Conservation (phyloP, 1,139 yeast species). For the Casaregolazyma lundiana region DNA sequence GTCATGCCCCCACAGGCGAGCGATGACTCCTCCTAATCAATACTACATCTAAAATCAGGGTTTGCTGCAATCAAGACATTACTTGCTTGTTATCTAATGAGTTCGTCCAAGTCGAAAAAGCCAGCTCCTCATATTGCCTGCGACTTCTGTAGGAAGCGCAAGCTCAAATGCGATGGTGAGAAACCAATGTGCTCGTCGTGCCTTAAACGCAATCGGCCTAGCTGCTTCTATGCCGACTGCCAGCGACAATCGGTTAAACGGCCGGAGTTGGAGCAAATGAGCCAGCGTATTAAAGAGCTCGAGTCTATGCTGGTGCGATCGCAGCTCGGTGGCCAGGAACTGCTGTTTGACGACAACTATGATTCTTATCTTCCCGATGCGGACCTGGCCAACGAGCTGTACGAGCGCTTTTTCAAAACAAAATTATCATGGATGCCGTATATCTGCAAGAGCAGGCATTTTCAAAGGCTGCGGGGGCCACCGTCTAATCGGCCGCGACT, state of each 20-base stretch:
- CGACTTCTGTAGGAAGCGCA: conserved; percentile 10
- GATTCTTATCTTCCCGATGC: conserved; percentile 1
- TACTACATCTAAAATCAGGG: too few relatives aligned
- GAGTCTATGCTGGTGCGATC: not conserved
- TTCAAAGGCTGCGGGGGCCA: not conserved
- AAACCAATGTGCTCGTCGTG: conserved; percentile 3
- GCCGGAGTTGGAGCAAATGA: not conserved
- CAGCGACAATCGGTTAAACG: not conserved
- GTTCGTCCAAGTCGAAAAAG: not conserved
- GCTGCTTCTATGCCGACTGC: not conserved
- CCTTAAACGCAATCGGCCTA: not conserved
- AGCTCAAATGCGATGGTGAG: conserved; percentile 11
- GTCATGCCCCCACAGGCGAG: too few relatives aligned
- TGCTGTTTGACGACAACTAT: not conserved
- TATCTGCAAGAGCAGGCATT: not conserved
- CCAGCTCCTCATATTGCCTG: conserved; percentile 7
- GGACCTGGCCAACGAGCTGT: not conserved
- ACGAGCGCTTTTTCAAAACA: not conserved
- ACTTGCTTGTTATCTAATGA: too few relatives aligned
- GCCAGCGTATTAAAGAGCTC: not conserved
- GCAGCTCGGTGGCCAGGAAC: not conserved
- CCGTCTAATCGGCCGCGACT: not conserved
- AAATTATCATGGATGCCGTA: not conserved
- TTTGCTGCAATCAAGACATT: too few relatives aligned
- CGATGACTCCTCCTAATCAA: too few relatives aligned